A percentile compares a stretch with the other conserved stretches of the same genome.
phyloP scores from a whole-genome alignment of 2,329 filamentous ascomycete genomes.

The Curvularia hawaiiensis region DNA sequence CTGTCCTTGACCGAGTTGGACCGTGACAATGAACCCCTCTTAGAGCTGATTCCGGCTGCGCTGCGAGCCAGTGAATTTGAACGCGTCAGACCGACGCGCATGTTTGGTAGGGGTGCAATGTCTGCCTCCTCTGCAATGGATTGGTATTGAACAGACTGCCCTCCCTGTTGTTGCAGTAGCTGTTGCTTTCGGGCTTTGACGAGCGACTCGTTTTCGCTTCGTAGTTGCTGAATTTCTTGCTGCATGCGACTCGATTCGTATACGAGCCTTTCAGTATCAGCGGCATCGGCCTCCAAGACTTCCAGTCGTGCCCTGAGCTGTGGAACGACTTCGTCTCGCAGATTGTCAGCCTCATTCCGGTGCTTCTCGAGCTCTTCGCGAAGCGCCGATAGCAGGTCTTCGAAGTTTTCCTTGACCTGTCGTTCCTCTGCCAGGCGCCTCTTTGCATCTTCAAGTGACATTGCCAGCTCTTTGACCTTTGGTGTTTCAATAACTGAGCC shows the following conservation, averaged over 20 bases:
- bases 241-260: conserved; percentile 86
- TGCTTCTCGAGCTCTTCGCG: conserved; percentile 81
- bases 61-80: conserved; percentile 71
- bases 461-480: conserved; percentile 78
- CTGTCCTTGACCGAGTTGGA: conserved; percentile 51
- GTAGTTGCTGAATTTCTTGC: conserved; percentile 71
- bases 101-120: conserved; percentile 35
- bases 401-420: conserved; percentile 88
- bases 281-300: conserved; percentile 75
- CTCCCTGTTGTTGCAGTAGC: conserved; percentile 55
- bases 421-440: conserved; percentile 84
- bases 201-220: conserved; percentile 67
- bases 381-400: conserved; percentile 85
- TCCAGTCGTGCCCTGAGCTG: conserved; percentile 77
- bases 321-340: conserved; percentile 86
- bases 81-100: conserved; percentile 61
- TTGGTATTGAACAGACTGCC: conserved; percentile 59
- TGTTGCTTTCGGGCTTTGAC: conserved; percentile 46
- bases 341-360: conserved; percentile 87
- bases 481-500: conserved; percentile 45
- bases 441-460: conserved; percentile 78
- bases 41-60: conserved; percentile 49
- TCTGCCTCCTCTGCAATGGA: conserved; percentile 66
- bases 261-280: conserved; percentile 72
- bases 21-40: conserved; percentile 57